These are phyloP conservation scores for Phytophthora melonis DNA, from an alignment of 352 stramenopile species.

Conservation along the genomic window DNA sequence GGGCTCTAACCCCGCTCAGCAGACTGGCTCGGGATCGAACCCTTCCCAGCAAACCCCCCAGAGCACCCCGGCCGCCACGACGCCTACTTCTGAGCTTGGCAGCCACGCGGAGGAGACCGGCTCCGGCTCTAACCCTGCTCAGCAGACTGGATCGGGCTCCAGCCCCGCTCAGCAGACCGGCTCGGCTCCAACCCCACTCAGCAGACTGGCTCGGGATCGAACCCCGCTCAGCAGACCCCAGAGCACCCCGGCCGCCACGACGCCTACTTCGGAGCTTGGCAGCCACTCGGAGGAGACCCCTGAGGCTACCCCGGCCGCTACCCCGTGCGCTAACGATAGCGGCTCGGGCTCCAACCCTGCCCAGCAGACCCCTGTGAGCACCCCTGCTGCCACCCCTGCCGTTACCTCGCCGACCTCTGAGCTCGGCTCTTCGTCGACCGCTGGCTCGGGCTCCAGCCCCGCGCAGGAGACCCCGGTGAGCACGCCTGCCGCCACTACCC, in stretches of 20 bases:
- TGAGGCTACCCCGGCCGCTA: constrained; percentile 19
- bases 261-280: neutral
- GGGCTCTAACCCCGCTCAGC: constrained; percentile 4
- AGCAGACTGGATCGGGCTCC: neutral
- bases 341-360: constrained; percentile 10
- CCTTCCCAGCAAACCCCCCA: neutral
- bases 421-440: neutral
- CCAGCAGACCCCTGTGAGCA: neutral
- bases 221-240: constrained; percentile 10
- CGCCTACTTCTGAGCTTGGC: constrained; percentile 5
- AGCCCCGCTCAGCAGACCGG: constrained; percentile 7
- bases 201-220: constrained; percentile 13
- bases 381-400: constrained; percentile 1
- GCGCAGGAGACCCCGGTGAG: constrained; percentile 8
- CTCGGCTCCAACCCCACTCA: constrained; percentile 11
- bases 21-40: constrained; percentile 7
- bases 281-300: constrained; percentile 7
- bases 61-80: neutral
- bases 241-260: constrained; percentile 7
- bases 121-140: too few relatives aligned
- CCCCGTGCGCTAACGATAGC: neutral
- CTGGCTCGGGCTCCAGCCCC: neutral
- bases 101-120: neutral
- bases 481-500: constrained; percentile 2
- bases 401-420: constrained; percentile 3